These are phyloP conservation scores for Claviceps sp. DNA, from an alignment of 2,329 filamentous ascomycete genomes.

Conservation along the genomic window DNA sequence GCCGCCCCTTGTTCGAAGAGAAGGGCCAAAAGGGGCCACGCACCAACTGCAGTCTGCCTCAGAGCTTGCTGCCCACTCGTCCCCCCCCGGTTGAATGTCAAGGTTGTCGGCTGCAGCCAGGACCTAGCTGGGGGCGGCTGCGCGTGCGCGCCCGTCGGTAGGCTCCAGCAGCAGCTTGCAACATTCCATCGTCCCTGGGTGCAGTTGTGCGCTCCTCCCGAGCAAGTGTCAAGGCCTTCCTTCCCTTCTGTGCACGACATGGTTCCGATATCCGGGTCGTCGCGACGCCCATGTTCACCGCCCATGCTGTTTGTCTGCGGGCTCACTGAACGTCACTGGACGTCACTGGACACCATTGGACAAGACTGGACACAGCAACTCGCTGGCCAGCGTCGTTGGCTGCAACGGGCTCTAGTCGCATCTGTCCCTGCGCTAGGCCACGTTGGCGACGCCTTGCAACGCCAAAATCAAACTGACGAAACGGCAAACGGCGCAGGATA, in stretches of 20 bases:
- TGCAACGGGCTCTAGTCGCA: neutral
- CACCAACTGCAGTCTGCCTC: neutral
- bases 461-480: neutral
- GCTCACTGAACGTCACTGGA: too few relatives aligned
- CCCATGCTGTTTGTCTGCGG: neutral
- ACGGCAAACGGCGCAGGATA: too few relatives aligned
- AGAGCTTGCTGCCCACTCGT: conserved; percentile 1
- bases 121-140: conserved; percentile 4
- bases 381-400: neutral
- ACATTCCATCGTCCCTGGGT: neutral
- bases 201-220: conserved; percentile 1
- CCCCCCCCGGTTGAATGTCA: conserved; percentile 3
- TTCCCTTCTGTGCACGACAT: neutral
- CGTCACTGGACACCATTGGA: too few relatives aligned
- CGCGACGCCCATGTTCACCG: neutral
- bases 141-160: conserved; percentile 1
- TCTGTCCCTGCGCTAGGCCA: neutral
- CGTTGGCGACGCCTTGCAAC: neutral
- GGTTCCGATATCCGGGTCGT: too few relatives aligned
- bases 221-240: neutral
- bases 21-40: neutral
- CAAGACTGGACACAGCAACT: neutral
- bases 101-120: conserved; percentile 3
- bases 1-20: conserved; percentile 6
- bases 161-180: conserved; percentile 4